Evolutionary conservation across 768 basidiomycete species (phyloP).

Genomic region (Cyclocybe cylindracea): DNA sequence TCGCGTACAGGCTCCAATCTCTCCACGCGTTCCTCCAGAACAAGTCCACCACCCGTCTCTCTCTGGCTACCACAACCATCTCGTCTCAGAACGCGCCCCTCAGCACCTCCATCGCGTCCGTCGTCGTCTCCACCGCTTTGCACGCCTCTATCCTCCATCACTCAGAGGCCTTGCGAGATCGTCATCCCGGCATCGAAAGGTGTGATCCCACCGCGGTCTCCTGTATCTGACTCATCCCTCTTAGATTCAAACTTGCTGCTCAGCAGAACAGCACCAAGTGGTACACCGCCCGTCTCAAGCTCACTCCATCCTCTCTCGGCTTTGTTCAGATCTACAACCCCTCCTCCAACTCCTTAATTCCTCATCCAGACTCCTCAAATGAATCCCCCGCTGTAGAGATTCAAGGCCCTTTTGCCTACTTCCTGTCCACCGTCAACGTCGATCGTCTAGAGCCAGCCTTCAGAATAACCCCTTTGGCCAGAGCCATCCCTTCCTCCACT

Average conservation of each 20-base stretch:
- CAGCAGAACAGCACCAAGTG: slow-evolving; percentile 70
- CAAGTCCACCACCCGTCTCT: slow-evolving; percentile 41
- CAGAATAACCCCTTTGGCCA: slow-evolving; percentile 68
- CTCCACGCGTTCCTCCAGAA: slow-evolving; percentile 50
- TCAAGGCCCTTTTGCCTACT: slow-evolving; percentile 83
- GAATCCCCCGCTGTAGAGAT: slow-evolving; percentile 44
- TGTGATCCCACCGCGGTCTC: slow-evolving; percentile 10
- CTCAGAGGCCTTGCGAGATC: slow-evolving; percentile 72
- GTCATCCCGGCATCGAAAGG: slow-evolving; percentile 73
- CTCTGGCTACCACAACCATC: slow-evolving; percentile 55
- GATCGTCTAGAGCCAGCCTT: slow-evolving; percentile 86
- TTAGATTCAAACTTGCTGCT: slow-evolving; percentile 85
- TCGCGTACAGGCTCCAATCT: slow-evolving; percentile 53
- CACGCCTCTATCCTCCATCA: slow-evolving; percentile 82
- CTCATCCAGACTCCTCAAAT: slow-evolving; percentile 32
- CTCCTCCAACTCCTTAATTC: slow-evolving; percentile 43
- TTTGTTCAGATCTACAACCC: slow-evolving; percentile 67
- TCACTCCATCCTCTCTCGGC: slow-evolving; percentile 47
- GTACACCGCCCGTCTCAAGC: slow-evolving; percentile 60
- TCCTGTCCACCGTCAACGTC: slow-evolving; percentile 79
- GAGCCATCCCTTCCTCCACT: slow-evolving; percentile 41
- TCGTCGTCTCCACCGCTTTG: slow-evolving; percentile 89
- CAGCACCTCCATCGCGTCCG: slow-evolving; percentile 50
- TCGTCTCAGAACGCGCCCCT: slow-evolving; percentile 19
- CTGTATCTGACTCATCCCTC: slow-evolving; percentile 8